A percentile compares a stretch with the other conserved stretches of the same genome.
These are phyloP conservation scores for Fusarium sp. DNA, from an alignment of 2,329 filamentous ascomycete species.

Conservation along the genomic window DNA sequence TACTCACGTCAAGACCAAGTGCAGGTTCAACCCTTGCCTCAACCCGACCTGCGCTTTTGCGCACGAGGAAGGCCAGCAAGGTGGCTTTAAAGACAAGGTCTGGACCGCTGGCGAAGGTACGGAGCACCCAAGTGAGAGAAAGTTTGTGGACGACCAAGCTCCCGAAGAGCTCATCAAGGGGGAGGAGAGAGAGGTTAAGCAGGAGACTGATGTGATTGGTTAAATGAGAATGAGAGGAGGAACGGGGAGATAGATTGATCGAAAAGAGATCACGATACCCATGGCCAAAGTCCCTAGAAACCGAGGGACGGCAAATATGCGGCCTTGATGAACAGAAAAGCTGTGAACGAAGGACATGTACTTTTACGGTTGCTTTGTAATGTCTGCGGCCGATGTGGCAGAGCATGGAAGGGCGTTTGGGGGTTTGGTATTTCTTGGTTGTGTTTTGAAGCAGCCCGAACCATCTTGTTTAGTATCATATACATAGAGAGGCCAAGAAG, in stretches of 20 bases:
- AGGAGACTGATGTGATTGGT: slow-evolving; percentile 52
- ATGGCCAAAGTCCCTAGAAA: slow-evolving; percentile 20
- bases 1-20: slow-evolving; percentile 83
- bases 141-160: slow-evolving; percentile 78
- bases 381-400: slow-evolving; percentile 41
- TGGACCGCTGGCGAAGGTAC: slow-evolving; percentile 74
- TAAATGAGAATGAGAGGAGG: slow-evolving; percentile 27
- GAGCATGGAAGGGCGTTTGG: slow-evolving; percentile 44
- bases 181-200: slow-evolving; percentile 51
- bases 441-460: slow-evolving; percentile 7
- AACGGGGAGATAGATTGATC: slow-evolving; percentile 24
- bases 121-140: slow-evolving; percentile 85
- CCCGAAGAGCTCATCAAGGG: slow-evolving; percentile 79
- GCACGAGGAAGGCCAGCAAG: slow-evolving; percentile 90
- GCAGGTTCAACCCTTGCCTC: slow-evolving; percentile 90
- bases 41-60: slow-evolving; percentile 90
- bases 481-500: slow-evolving; percentile 41
- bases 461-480: slow-evolving; percentile 34
- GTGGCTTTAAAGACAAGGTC: slow-evolving; percentile 86
- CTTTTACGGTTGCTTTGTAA: slow-evolving; percentile 41
- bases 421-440: slow-evolving; percentile 25
- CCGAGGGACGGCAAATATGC: slow-evolving; percentile 10
- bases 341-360: slow-evolving; percentile 41
- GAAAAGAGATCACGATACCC: slow-evolving; percentile 34
- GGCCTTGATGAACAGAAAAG: slow-evolving; percentile 30